Base-by-base conservation (phyloP, 371 early-diverging fungal species). In the Mucor piriformis region DNA sequence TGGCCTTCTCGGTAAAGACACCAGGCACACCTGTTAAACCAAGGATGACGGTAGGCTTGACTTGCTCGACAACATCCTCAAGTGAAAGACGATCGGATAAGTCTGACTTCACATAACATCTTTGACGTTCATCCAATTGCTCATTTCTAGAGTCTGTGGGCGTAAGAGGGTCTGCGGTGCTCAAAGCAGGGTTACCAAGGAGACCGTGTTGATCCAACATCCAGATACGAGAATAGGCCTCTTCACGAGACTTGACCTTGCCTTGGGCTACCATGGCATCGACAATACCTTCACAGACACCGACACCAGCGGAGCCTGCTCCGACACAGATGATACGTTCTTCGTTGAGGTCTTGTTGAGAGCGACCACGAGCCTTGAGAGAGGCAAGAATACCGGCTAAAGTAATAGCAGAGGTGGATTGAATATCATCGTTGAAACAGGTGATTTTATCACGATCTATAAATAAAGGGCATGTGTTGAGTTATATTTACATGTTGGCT, bases 341-440 rank as follows among this genome's bases (percentile, higher is more conserved):
- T 37, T 76, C 50, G 6, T 61, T 50, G 15, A 80, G 50, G 11
- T 67, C 66, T 7, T 85, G 80, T 50, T 77, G 76, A 21, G 71
- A 44, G 13, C 42, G 42, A 0, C 80, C 70, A 57, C 85, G 78
- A 11, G 82, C 83, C 57, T 84, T 86, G 21, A 88, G 54, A 1
- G 86, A 72, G 27, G 83, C 82, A 24, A 87, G 69, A 29, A 87
- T 74, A 72, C 85, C 83, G n/a, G 87, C 87, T 53, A 87, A 57
- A 21, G 84, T 80, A 37, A 87, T 83, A 24, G 85, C 80, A n/a
- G 84, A 84, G 0, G 86, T 86, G 1, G 81, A 80, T 57, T 88
- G 88, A 33, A 88, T 88, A 57, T 88, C 88, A 59, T 88, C 88
- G 59, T 88, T 88, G 67, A 88, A 88, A 42, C 84, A 84, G 52